These are phyloP conservation scores for Cladosporium sp. DNA, from an alignment of 2,329 filamentous ascomycete species.

Conservation along the genomic window DNA sequence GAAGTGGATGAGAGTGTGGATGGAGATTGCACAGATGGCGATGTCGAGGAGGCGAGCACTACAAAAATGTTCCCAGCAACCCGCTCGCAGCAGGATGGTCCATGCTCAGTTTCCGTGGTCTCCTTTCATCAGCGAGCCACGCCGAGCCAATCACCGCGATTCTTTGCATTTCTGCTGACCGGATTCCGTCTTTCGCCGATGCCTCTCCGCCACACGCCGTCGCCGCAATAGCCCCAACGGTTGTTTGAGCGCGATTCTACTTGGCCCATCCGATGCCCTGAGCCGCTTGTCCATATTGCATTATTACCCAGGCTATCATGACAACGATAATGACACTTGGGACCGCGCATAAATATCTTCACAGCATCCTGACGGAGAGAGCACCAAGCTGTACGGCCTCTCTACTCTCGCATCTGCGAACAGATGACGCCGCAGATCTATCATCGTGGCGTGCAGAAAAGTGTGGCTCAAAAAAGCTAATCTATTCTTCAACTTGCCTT, in stretches of 20 bases:
- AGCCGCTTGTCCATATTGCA: background rate
- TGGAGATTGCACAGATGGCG: constrained; percentile 8
- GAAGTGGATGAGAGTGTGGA: constrained; percentile 20
- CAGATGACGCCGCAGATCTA: background rate
- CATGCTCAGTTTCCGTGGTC: background rate
- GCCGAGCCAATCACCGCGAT: background rate
- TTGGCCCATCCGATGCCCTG: background rate
- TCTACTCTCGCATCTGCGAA: background rate
- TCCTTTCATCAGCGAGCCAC: constrained; percentile 11
- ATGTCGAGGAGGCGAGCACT: constrained; percentile 9
- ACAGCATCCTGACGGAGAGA: background rate
- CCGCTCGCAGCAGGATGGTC: constrained; percentile 1
- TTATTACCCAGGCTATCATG: background rate
- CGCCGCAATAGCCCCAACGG: constrained; percentile 12
- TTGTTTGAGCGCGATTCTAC: background rate
- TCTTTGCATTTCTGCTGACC: constrained; percentile 3
- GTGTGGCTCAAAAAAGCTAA: background rate
- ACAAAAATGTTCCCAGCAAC: constrained; percentile 12
- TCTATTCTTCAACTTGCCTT: too few relatives aligned
- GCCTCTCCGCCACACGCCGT: background rate
- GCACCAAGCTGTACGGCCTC: background rate
- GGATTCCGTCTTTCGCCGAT: constrained; percentile 5
- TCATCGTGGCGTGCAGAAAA: constrained; percentile 3
- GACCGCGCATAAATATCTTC: background rate
- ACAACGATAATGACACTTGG: background rate